Base-by-base conservation (phyloP, 2,329 filamentous ascomycete genomes). In the Ophiocordyceps unilateralis region DNA sequence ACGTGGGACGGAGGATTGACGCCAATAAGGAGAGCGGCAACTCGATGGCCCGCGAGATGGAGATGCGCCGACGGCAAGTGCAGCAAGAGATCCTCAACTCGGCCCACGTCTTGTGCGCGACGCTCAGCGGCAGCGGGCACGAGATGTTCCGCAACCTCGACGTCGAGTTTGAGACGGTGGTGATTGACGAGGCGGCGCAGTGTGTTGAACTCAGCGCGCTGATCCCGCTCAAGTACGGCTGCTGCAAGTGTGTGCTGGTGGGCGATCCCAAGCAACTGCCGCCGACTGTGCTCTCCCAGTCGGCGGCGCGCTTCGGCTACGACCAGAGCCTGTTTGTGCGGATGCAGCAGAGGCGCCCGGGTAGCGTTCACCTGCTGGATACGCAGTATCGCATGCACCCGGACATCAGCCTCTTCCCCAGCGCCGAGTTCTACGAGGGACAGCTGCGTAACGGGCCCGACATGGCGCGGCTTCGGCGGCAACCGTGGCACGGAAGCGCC, bases 361-460 rank as follows among this genome's bases (percentile, higher is more conserved):
- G 83, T 26, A 82, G 93, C 49, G 79, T 98, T 15, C 89, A 98
- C 65, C 70, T 98, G 22, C 76, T 98, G n/a, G 89, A 96, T 56
- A 91, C 83, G 44, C 91, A 98, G 57, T 98, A 98, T 59, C 91
- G 91, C 62, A 98, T 98, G 93, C 91, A 98, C 63, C 91, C 93
- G 0, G 85, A 91, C 51, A 98, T 98, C 58, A 94, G 87, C 60
- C 61, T 69, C 42, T 98, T 95, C 59, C 91, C 93, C 1, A 94
- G 87, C 59, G 68, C 73, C 51, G 81, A 88, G 42, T 98, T 98
- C 64, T 98, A 98, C 63, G 86, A 96, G 56, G 78, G 84, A 23
- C 76, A 78, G 48, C 74, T 98, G 11, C 68, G 88, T 49, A 87
- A 98, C 59, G 91, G 93, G 21, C 74, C 73, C 46, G 74, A 83